Percentiles rank a stretch among this genome's conserved stretches.
phyloP scores from a whole-genome alignment of 345 rosid genomes.

The Raphanus raphanistrum region DNA sequence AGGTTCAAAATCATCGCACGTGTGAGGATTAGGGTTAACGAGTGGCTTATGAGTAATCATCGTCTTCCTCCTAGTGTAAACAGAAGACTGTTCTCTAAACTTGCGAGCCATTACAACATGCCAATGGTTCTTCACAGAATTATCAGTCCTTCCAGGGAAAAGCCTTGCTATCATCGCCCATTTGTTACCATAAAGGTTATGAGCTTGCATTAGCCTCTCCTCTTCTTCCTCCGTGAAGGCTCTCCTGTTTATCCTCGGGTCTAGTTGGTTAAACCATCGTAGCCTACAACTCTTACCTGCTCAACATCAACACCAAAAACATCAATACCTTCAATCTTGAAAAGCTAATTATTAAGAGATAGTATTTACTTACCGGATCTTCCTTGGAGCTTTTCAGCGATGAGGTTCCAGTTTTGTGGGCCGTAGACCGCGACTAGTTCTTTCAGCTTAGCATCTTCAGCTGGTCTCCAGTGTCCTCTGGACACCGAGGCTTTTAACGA shows the following conservation, averaged over 20 bases:
- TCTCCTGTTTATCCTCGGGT: conserved; percentile 40
- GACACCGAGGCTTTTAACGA: conserved; percentile 35
- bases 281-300: conserved; percentile 44
- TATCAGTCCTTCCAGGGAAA: conserved; percentile 46
- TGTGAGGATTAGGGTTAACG: conserved; percentile 9
- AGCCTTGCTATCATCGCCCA: conserved; percentile 48
- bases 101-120: conserved; percentile 43
- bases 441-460: conserved; percentile 78
- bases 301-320: neutral
- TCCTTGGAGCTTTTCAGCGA: conserved; percentile 80
- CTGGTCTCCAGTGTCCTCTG: conserved; percentile 96
- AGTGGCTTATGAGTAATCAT: conserved; percentile 23
- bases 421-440: conserved; percentile 78
- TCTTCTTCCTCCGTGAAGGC: conserved; percentile 44
- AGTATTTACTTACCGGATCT: conserved; percentile 67
- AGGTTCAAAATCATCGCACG: conserved; percentile 6
- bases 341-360: neutral
- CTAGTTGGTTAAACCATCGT: conserved; percentile 44
- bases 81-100: conserved; percentile 40
- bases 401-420: conserved; percentile 95
- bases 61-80: conserved; percentile 31
- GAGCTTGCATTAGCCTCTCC: conserved; percentile 40
- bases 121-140: conserved; percentile 46
- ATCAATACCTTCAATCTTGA: neutral
- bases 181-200: conserved; percentile 42